phyloP scores from a whole-genome alignment of 192 early-diverging fungal genomes.

The Backusella westeae region DNA sequence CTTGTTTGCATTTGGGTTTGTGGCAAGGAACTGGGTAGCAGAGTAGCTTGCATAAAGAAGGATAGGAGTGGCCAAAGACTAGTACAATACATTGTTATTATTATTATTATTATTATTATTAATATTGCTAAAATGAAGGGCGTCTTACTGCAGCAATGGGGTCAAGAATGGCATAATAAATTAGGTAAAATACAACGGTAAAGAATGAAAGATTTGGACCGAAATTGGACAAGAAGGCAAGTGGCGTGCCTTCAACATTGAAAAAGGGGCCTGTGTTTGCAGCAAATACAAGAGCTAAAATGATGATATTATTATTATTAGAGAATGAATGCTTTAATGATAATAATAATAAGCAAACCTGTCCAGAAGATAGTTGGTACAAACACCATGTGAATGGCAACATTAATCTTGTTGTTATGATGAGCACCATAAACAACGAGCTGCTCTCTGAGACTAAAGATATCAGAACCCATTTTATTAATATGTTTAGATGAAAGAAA shows the following conservation, averaged over 20 bases:
- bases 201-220: constrained; percentile 44
- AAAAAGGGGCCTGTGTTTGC: constrained; percentile 19
- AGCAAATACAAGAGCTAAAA: constrained; percentile 41
- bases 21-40: constrained; percentile 59
- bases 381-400: constrained; percentile 82
- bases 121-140: constrained; percentile 9
- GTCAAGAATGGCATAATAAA: constrained; percentile 82
- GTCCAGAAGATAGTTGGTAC: constrained; percentile 92
- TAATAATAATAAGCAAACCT: constrained; percentile 66
- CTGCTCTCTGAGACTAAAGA: constrained; percentile 82
- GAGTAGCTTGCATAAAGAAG: constrained; percentile 60
- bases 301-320: constrained; percentile 40
- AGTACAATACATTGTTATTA: background rate
- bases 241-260: constrained; percentile 20
- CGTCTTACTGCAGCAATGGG: constrained; percentile 60
- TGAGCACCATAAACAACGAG: constrained; percentile 79
- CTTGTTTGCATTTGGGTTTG: constrained; percentile 47
- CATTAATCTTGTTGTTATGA: constrained; percentile 77
- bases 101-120: constrained; percentile 3
- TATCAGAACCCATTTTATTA: constrained; percentile 28
- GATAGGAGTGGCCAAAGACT: constrained; percentile 57
- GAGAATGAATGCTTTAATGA: constrained; percentile 64
- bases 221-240: constrained; percentile 1
- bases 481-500: background rate
- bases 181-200: constrained; percentile 51